Evolutionary conservation across 208 protist genomes (phyloP), one percentile per base, ranked within the genome.

Genomic region (Acanthamoeba royreba): DNA sequence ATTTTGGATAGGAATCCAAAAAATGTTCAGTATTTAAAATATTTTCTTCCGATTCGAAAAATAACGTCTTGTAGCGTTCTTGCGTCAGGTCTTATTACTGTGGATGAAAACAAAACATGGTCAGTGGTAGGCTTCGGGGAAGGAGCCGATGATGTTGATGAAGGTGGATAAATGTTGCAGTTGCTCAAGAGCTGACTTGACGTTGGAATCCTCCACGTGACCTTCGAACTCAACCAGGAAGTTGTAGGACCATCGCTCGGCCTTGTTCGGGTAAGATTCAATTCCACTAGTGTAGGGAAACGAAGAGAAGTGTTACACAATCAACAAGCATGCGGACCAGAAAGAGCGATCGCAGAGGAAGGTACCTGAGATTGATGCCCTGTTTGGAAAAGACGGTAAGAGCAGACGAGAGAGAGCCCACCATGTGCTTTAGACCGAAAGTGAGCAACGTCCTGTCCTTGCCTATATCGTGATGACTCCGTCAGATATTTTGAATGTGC

Each of bases 161-260:
- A 92, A 92, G 55, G 87, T 92, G 58, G 87, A 31, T 31, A 22
- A 19, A 15, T 92, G 53, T 13, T 42, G 87, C 25, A 92, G 58
- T 25, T 79, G 17, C 5, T 77, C 87, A 31, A 92, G 58, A 17
- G 87, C 87, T 28, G 4, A 13, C 42, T 69, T 77, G 17, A 92
- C 58, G 58, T 92, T 46, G 2, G 22, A n/a, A 35, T 92, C 87
- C 87, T 92, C 58, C 55, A 92, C 87, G 31, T 92, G 87, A 17
- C 87, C 87, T 31, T 92, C 87, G 55, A 92, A 58, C 87, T 92
- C 87, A 1, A 92, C 87, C 25, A 92, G 58, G 40, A 92, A 92
- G 87, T 92, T 92, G 58, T 92, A 92, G 1, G 55, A 49, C 87
- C 87, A 92, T 4, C n/a, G 15, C 58, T 92, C 55, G 13, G 31